Base-by-base conservation (phyloP, 1,284 basidiomycete genomes). In the Ceratobasidium sp. region DNA sequence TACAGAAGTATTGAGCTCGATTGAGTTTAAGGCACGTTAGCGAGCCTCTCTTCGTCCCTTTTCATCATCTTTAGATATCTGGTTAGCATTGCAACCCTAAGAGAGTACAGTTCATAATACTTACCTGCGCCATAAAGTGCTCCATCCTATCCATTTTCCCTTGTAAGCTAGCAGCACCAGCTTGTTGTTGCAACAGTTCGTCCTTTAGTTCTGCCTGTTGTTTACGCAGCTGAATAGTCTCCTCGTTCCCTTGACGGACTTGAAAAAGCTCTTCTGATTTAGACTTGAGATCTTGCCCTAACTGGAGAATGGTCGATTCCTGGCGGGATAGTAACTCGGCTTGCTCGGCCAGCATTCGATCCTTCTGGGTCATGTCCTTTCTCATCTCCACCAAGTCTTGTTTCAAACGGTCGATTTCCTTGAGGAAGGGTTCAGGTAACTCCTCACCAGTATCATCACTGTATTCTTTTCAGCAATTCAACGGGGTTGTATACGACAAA, bases 391-490 rank as follows among this genome's bases (percentile, higher is more conserved):
- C 35, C 35, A 66, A 35, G 16, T 66, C 63, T 7, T 35, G 49
- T 8, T 49, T 28, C 47, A 64, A 23, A 6, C 38, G 18, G n/a
- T 49, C 50, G 2, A n/a, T 35, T 43, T 26, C 32, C 13, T 26
- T 13, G 23, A 28, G 49, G 30, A 66, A 66, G 21, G 11, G 13
- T 8, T 32, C 50, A 11, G 63, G 47, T 5, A 66, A 41, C n/a
- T 52, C 66, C 57, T 69, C 66, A 26, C 54, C 66, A n/a, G 43
- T 57, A 9, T 69, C 66, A 26, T 57, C 63, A 50, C 63, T 67
- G 35, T 52, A 32, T 1, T 21, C 7, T 21, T 9, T 49, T n/a
- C 35, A 47, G 8, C n/a, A 47, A 30, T 7, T 18, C 16, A 41
- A 3, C 26, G 9, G 9, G 11, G 21, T 5, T 14, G 2, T 16